Conservation (phyloP, 2,329 filamentous ascomycete genomes). For the Leptographium galeiforme region DNA sequence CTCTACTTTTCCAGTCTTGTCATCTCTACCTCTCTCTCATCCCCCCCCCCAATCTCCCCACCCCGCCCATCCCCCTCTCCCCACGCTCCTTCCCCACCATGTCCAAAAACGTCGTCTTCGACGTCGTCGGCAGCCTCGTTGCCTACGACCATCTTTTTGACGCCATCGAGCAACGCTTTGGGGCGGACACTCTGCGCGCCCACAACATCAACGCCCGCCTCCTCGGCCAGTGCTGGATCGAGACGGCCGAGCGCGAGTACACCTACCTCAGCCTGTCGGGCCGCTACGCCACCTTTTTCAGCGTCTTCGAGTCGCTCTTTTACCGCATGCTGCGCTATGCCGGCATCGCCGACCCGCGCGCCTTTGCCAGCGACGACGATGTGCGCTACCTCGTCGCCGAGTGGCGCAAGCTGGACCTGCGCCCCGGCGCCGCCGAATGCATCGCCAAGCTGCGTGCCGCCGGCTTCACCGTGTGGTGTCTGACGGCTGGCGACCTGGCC, state of each 20-base stretch:
- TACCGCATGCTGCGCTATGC: conserved; percentile 27
- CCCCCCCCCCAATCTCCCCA: no score
- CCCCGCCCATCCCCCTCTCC: no score
- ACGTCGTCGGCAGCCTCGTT: conserved; percentile 34
- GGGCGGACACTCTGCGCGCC: conserved; percentile 19
- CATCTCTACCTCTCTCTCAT: no score
- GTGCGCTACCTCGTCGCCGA: conserved; percentile 20
- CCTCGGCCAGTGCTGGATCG: conserved; percentile 30
- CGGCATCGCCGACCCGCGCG: conserved; percentile 24
- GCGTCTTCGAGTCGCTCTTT: conserved; percentile 26
- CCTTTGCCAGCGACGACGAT: conserved; percentile 26
- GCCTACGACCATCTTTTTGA: conserved; percentile 26
- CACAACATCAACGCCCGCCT: conserved; percentile 23
- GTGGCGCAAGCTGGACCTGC: conserved; percentile 19
- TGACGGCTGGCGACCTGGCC: conserved; percentile 33
- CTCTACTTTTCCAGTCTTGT: no score
- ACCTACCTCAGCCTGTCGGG: conserved; percentile 29
- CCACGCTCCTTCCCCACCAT: no score
- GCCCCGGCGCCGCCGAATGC: conserved; percentile 24
- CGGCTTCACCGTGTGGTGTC: conserved; percentile 37
- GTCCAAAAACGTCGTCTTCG: conserved; percentile 28
- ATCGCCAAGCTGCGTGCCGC: conserved; percentile 24
- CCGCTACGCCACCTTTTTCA: conserved; percentile 24
- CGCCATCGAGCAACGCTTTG: conserved; percentile 24
- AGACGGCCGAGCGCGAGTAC: conserved; percentile 30